Evolutionary conservation across 2,329 filamentous ascomycete genomes (phyloP).

Genomic region (Pestalotiopsis sp.): DNA sequence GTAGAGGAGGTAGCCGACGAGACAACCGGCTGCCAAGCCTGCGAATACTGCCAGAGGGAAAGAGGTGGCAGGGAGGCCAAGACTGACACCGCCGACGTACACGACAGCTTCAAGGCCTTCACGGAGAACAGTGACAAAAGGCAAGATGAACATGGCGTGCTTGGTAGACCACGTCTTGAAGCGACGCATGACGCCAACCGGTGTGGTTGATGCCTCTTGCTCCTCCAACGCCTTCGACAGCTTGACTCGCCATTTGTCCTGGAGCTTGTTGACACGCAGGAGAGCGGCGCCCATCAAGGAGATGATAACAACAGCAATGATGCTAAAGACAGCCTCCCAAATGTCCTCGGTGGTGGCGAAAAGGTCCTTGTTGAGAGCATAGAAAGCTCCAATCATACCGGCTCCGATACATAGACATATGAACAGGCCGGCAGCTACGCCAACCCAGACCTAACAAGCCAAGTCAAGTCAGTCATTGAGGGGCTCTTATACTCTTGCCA

Average conservation of each 20-base stretch:
- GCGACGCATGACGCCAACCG: conserved; percentile 33
- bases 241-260: conserved; percentile 87
- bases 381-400: conserved; percentile 74
- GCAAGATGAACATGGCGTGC: conserved; percentile 84
- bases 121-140: conserved; percentile 84
- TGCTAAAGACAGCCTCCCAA: conserved; percentile 79
- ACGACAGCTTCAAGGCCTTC: conserved; percentile 87
- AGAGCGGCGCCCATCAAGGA: conserved; percentile 79
- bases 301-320: conserved; percentile 80
- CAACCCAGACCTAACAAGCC: conserved; percentile 64
- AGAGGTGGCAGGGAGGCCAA: conserved; percentile 72
- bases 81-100: conserved; percentile 82
- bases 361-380: conserved; percentile 66
- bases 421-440: conserved; percentile 62
- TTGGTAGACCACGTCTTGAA: conserved; percentile 71
- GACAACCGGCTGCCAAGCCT: conserved; percentile 67
- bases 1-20: conserved; percentile 77
- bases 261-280: conserved; percentile 79
- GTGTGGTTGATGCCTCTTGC: conserved; percentile 46
- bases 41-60: conserved; percentile 78
- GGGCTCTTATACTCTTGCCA: no score
- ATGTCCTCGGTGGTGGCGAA: conserved; percentile 73
- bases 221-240: conserved; percentile 69
- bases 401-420: conserved; percentile 68
- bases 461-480: not conserved